phyloP scores from a whole-genome alignment of 177 flowering plant species.

The Vitis hybrid region DNA sequence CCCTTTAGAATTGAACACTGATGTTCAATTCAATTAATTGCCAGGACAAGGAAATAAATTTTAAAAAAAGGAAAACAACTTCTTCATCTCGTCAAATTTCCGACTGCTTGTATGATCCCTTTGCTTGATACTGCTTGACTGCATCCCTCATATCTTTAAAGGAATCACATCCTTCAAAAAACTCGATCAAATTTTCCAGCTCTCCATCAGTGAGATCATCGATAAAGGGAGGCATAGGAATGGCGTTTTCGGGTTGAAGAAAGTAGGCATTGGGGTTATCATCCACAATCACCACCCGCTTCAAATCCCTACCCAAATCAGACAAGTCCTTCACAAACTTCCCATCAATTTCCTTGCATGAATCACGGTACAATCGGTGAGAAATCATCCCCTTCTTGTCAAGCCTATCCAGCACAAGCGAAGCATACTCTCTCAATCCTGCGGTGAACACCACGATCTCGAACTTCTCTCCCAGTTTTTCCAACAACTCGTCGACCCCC shows the following conservation, averaged over 20 bases:
- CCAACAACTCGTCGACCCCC: conserved; percentile 63
- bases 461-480: conserved; percentile 35
- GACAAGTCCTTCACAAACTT: conserved; percentile 78
- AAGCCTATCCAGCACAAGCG: conserved; percentile 62
- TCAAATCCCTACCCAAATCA: conserved; percentile 63
- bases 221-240: conserved; percentile 60
- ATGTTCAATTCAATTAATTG: background rate
- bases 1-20: background rate
- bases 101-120: background rate
- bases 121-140: conserved; percentile 31
- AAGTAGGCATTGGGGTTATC: conserved; percentile 73
- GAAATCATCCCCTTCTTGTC: conserved; percentile 52
- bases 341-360: conserved; percentile 66
- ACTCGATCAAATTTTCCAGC: conserved; percentile 45
- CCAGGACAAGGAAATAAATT: background rate
- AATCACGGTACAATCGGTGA: conserved; percentile 72
- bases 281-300: conserved; percentile 63
- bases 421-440: conserved; percentile 75
- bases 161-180: conserved; percentile 40
- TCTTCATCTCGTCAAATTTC: background rate
- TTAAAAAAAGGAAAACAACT: background rate
- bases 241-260: conserved; percentile 71
- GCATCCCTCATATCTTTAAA: conserved; percentile 77
- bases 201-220: conserved; percentile 62
- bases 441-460: conserved; percentile 90